These are phyloP conservation scores for Gaertneriomyces semiglobifer DNA, from an alignment of 192 early-diverging fungal genomes.

Conservation along the genomic window DNA sequence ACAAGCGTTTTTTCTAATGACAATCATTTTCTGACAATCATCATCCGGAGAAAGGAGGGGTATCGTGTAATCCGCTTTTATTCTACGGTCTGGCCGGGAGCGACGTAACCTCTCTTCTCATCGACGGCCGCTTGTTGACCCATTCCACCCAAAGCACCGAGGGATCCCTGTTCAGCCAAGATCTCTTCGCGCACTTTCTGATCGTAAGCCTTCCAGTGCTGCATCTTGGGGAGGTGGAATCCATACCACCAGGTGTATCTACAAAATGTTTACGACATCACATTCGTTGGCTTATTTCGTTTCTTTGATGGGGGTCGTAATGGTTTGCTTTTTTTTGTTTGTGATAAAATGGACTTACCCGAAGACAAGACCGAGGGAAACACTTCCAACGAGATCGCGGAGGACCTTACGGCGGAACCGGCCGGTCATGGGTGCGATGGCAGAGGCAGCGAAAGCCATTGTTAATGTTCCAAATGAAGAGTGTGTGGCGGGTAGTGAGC, in stretches of 20 bases:
- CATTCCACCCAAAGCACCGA: slow-evolving; percentile 1
- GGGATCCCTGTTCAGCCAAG: slow-evolving; percentile 16
- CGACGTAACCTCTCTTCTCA: slow-evolving; percentile 1
- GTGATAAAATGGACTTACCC: too few species aligned
- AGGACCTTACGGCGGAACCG: slow-evolving; percentile 37
- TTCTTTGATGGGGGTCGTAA: too few species aligned
- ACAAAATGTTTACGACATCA: too few species aligned
- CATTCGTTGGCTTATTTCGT: too few species aligned
- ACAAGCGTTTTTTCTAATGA: too few species aligned
- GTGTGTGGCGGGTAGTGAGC: not conserved
- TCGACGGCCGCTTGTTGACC: slow-evolving; percentile 18
- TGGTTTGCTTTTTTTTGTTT: too few species aligned
- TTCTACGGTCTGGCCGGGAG: slow-evolving; percentile 23
- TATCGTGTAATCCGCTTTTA: not conserved
- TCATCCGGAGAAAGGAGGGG: too few species aligned
- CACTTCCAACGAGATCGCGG: slow-evolving; percentile 44
- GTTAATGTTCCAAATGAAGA: not conserved
- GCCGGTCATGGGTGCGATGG: slow-evolving; percentile 51
- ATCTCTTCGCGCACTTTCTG: slow-evolving; percentile 24
- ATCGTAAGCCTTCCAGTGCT: slow-evolving; percentile 27
- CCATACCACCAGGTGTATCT: slow-evolving; percentile 35
- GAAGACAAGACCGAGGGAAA: slow-evolving; percentile 34
- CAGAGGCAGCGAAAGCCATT: slow-evolving; percentile 37
- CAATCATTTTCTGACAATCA: too few species aligned
- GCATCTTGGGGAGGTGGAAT: slow-evolving; percentile 31